Evolutionary conservation across 352 stramenopile species (phyloP).

Genomic region (Phytophthora cactorum): DNA sequence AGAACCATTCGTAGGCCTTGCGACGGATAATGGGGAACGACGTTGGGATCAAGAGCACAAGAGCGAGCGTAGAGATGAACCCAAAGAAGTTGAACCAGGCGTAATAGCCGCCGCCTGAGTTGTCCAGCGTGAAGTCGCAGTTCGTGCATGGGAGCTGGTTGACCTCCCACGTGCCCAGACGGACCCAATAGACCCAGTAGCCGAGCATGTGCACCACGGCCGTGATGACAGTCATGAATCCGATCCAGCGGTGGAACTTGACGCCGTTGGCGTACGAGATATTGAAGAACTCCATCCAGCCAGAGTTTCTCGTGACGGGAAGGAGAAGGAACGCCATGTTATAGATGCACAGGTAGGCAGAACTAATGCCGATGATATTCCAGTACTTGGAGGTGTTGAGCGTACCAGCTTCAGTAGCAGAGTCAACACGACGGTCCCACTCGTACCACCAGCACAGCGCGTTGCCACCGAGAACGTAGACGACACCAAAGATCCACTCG

Average conservation of each 20-base stretch:
- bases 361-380: constrained; percentile 59
- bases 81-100: constrained; percentile 74
- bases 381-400: constrained; percentile 62
- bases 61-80: constrained; percentile 47
- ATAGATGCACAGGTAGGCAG: constrained; percentile 66
- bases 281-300: constrained; percentile 77
- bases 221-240: constrained; percentile 59
- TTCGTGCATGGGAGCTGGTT: constrained; percentile 58
- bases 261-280: constrained; percentile 64
- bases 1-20: constrained; percentile 65
- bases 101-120: constrained; percentile 53
- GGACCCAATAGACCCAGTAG: constrained; percentile 60
- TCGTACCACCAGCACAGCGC: constrained; percentile 63
- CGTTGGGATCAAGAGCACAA: constrained; percentile 64
- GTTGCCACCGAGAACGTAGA: constrained; percentile 69
- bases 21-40: constrained; percentile 62
- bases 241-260: constrained; percentile 72
- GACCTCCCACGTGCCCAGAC: constrained; percentile 46
- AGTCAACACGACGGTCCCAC: constrained; percentile 54
- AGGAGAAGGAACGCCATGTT: constrained; percentile 78
- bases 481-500: constrained; percentile 64
- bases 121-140: constrained; percentile 51
- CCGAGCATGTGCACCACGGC: constrained; percentile 52
- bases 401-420: constrained; percentile 31
- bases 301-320: constrained; percentile 60